These are phyloP conservation scores for Artemisia argyi DNA, from an alignment of 129 eudicot genomes.

Conservation along the genomic window DNA sequence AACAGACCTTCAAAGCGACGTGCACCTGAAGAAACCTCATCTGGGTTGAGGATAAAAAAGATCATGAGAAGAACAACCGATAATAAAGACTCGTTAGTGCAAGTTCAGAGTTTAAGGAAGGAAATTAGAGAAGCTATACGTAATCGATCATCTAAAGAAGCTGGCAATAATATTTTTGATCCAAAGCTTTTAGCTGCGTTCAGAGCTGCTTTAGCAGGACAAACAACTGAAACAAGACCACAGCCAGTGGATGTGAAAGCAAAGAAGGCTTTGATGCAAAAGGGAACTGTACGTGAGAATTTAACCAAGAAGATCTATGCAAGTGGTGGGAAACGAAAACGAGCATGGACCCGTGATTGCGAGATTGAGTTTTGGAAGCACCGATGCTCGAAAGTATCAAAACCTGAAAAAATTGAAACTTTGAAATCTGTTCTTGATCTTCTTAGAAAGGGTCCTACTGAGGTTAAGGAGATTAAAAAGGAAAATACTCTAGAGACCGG, in stretches of 20 bases:
- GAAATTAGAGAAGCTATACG: conserved; percentile 91
- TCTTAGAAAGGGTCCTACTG: conserved; percentile 50
- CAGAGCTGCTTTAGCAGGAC: conserved; percentile 78
- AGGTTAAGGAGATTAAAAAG: conserved; percentile 32
- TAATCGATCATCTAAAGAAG: conserved; percentile 65
- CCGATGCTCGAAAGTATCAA: conserved; percentile 60
- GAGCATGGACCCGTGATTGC: conserved; percentile 89
- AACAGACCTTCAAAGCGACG: conserved; percentile 30
- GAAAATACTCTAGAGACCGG: conserved; percentile 34
- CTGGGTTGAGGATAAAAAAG: conserved; percentile 84
- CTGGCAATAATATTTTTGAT: conserved; percentile 62
- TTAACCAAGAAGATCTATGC: conserved; percentile 84
- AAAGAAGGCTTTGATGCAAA: conserved; percentile 66
- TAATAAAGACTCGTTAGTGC: conserved; percentile 55
- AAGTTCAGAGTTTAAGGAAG: conserved; percentile 75
- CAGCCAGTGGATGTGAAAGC: conserved; percentile 61
- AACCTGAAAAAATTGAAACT: conserved; percentile 80
- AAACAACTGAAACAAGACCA: conserved; percentile 52
- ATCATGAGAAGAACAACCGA: conserved; percentile 72
- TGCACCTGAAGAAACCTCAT: conserved; percentile 44
- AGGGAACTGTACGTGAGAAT: conserved; percentile 85
- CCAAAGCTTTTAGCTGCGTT: conserved; percentile 89
- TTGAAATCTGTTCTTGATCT: conserved; percentile 83
- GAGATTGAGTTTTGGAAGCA: conserved; percentile 97
- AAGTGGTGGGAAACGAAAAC: conserved; percentile 64